Conservation (phyloP, 2,329 filamentous ascomycete species). For the Sporothrix protearum region DNA sequence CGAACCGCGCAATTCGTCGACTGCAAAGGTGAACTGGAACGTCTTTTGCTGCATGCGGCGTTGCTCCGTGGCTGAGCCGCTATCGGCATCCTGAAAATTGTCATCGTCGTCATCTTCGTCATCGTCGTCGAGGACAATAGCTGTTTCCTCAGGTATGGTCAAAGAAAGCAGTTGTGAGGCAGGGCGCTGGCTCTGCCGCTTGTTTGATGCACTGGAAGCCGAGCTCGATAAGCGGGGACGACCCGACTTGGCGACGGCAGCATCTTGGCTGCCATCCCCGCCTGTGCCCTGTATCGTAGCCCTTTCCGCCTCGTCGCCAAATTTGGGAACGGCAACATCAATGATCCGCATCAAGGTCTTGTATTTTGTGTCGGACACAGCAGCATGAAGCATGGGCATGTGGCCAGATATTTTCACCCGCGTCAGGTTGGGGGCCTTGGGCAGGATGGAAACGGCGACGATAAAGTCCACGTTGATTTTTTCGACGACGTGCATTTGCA, state of each 20-base stretch:
- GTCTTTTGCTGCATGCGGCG: conserved; percentile 80
- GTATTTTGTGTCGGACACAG: conserved; percentile 92
- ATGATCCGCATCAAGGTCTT: conserved; percentile 95
- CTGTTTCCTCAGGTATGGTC: conserved; percentile 55
- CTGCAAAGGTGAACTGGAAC: conserved; percentile 95
- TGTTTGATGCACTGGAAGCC: conserved; percentile 45
- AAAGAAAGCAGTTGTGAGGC: conserved; percentile 71
- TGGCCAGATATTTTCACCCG: conserved; percentile 89
- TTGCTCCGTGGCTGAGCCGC: conserved; percentile 53
- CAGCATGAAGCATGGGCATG: conserved; percentile 85
- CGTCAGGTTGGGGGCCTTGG: conserved; percentile 88
- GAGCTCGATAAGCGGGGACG: conserved; percentile 48
- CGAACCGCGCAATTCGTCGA: conserved; percentile 89
- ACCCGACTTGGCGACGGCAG: conserved; percentile 29
- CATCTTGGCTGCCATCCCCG: conserved; percentile 29
- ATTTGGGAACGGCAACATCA: conserved; percentile 87
- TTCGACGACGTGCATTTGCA: conserved; percentile 85
- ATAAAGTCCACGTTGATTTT: conserved; percentile 96
- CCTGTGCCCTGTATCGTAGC: conserved; percentile 33
- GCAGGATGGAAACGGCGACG: conserved; percentile 94
- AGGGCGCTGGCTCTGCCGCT: conserved; percentile 51
- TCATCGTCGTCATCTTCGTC: conserved; percentile 63
- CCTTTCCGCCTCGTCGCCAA: conserved; percentile 49
- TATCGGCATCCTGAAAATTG: conserved; percentile 61
- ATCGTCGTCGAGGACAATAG: conserved; percentile 66